Conservation (phyloP, 2,329 filamentous ascomycete genomes). For the Ophiostoma sp. region DNA sequence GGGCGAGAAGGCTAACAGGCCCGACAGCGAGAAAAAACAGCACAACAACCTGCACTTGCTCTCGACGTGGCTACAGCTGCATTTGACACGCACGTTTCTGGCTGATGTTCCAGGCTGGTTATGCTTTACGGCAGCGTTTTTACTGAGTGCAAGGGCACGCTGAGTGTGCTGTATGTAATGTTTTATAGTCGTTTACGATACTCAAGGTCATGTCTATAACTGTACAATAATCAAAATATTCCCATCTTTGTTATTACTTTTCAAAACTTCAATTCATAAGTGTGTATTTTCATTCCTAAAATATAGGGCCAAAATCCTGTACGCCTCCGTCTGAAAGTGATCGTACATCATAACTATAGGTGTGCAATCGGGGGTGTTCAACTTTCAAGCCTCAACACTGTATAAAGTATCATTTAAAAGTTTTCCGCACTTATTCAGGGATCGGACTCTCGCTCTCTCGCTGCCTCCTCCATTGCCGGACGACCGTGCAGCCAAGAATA, state of each 20-base stretch:
- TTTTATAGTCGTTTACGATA: background rate
- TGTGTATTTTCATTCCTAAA: too few species aligned
- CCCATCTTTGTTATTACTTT: background rate
- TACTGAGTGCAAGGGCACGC: background rate
- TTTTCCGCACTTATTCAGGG: too few species aligned
- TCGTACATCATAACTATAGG: too few species aligned
- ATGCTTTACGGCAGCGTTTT: conserved; percentile 20
- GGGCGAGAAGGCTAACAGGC: background rate
- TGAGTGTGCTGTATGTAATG: background rate
- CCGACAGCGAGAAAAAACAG: background rate
- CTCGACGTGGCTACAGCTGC: background rate
- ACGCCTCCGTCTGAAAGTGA: too few species aligned
- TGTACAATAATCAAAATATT: background rate
- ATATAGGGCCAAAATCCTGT: too few species aligned
- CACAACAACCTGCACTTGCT: background rate
- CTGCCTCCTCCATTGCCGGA: background rate
- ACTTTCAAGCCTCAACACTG: too few species aligned
- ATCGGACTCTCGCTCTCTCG: background rate
- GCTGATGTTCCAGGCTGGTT: conserved; percentile 21
- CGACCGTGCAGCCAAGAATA: background rate
- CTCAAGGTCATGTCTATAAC: background rate
- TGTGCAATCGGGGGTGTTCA: too few species aligned
- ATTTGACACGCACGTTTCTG: conserved; percentile 6
- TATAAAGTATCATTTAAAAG: too few species aligned
- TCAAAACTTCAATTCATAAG: too few species aligned